Evolutionary conservation across 257 asterid genomes (phyloP).

Genomic region (Solanum neorickii): DNA sequence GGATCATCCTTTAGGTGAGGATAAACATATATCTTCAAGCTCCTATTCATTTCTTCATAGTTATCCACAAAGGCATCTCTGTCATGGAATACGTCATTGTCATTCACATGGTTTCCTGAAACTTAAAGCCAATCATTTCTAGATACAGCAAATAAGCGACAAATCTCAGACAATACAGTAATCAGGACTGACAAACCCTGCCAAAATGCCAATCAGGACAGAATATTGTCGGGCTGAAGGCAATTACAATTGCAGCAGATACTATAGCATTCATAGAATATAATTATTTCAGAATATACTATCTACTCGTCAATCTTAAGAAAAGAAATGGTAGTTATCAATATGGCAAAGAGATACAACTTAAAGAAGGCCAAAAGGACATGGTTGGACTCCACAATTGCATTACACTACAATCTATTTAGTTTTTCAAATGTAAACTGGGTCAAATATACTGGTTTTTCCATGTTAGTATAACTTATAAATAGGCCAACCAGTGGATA

Average conservation of each 20-base stretch:
- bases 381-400: neutral
- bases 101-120: conserved; percentile 23
- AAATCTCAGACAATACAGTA: neutral
- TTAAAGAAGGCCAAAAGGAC: neutral
- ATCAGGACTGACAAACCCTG: neutral
- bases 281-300: neutral
- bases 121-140: conserved; percentile 13
- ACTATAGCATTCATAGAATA: neutral
- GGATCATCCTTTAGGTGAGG: conserved; percentile 56
- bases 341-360: neutral
- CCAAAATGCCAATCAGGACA: neutral
- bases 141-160: conserved; percentile 1
- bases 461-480: neutral
- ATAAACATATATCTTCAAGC: conserved; percentile 54
- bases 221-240: neutral
- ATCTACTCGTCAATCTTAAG: neutral
- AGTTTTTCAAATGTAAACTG: neutral
- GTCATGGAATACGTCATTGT: conserved; percentile 47
- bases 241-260: neutral
- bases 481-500: neutral
- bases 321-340: neutral
- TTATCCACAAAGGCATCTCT: conserved; percentile 39
- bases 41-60: conserved; percentile 65
- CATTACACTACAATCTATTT: neutral
- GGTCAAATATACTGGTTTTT: neutral